Base-by-base conservation (phyloP, 2,329 filamentous ascomycete species). In the Fusarium domesticum region DNA sequence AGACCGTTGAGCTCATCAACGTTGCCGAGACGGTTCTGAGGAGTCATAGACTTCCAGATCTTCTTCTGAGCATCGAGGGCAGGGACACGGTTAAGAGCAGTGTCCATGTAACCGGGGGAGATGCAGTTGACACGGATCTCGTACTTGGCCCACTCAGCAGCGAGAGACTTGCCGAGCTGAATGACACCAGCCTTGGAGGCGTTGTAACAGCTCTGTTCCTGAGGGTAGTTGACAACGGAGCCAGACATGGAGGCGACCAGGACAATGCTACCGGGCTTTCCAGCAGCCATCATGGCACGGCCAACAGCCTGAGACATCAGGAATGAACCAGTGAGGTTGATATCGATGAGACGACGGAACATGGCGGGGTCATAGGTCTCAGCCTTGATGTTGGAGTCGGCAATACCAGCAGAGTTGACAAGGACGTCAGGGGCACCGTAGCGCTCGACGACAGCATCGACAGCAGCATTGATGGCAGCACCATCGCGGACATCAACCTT, bases 91-190 rank as follows among this genome's bases (percentile, higher is more conserved):
- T 89, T 91, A 51, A 89, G 75, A 5, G 84, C 85, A 5, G 87
- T 93, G 73, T 91, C 86, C 83, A 92, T 91, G 74, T 92, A 92
- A 20, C 87, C 87, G 16, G 88, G 87, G 6, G 83, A 88, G 69
- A 92, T 89, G 68, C 81, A 85, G 77, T 93, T 93, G 61, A 91
- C 87, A 30, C 87, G 84, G 63, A 92, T 89, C 58, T 78, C 76
- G 69, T 89, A 78, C 70, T 87, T 85, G 60, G 87, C 85, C 87
- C 88, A 92, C 71, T 93, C 88, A 43, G 87, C 86, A 34, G 86
- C 87, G 18, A 93, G 80, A 4, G 85, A 89, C 74, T 87, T 89
- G 68, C 81, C 85, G 41, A 91, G 78, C 70, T 88, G 84, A 54
- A 89, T 79, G 30, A 90, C 85, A 58, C 83, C 87, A 14, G 87